Evolutionary conservation across 2,329 filamentous ascomycete genomes (phyloP).

Genomic region (Alternaria burnsii): DNA sequence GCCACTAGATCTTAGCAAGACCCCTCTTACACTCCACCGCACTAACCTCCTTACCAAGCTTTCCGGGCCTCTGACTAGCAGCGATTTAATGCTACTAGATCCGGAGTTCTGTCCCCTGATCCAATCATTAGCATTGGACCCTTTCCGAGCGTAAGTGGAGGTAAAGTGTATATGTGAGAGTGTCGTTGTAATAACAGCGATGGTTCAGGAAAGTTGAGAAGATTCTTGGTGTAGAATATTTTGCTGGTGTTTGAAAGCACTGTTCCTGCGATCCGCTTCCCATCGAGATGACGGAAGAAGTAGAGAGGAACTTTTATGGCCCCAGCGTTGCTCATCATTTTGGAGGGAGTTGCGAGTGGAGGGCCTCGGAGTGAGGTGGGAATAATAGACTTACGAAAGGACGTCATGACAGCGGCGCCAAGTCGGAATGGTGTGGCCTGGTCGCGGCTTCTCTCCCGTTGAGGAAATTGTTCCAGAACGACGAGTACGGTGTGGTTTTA

Average conservation of each 20-base stretch:
- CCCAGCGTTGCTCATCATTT: slow-evolving; percentile 47
- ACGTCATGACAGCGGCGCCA: not conserved
- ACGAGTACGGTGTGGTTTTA: too few species aligned
- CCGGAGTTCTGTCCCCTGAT: not conserved
- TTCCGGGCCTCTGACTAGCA: not conserved
- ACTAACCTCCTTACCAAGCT: not conserved
- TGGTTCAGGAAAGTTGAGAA: slow-evolving; percentile 36
- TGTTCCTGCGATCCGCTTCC: slow-evolving; percentile 26
- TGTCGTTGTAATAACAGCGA: not conserved
- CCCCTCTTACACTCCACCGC: not conserved
- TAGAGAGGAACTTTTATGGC: slow-evolving; percentile 43
- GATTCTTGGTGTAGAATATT: slow-evolving; percentile 25
- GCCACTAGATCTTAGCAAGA: not conserved
- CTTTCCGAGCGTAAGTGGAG: not conserved
- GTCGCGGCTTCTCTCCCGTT: too few species aligned
- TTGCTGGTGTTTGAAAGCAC: slow-evolving; percentile 35
- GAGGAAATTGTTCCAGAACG: too few species aligned
- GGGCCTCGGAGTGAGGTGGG: not conserved
- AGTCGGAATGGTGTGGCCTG: not conserved
- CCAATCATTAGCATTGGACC: slow-evolving; percentile 14
- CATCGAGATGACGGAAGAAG: not conserved
- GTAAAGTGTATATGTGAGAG: not conserved
- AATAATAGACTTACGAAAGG: slow-evolving; percentile 1
- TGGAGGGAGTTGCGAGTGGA: not conserved
- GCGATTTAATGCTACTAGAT: not conserved